phyloP scores from a whole-genome alignment of 495 filamentous ascomycete species.

The Aspergillus funiculosus region DNA sequence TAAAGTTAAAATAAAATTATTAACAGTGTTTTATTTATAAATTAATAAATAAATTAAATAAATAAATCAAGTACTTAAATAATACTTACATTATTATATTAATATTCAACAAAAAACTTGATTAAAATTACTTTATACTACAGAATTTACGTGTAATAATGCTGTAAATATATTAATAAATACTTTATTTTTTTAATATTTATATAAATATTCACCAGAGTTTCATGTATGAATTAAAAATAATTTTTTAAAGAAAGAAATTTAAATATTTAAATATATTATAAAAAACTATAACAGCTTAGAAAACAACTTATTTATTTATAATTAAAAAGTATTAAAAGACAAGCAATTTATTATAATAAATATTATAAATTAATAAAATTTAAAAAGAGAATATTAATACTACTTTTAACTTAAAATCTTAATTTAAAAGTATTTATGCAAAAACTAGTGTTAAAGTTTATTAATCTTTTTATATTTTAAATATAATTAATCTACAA shows the following conservation, averaged over 20 bases:
- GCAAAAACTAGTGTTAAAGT: background rate
- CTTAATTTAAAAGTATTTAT: background rate
- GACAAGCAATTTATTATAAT: too few relatives aligned
- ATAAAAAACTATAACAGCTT: too few relatives aligned
- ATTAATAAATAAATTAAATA: too few relatives aligned
- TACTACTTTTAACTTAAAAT: too few relatives aligned
- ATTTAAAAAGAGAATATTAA: too few relatives aligned
- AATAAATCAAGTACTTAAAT: background rate
- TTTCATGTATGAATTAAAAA: background rate
- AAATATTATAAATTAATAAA: too few relatives aligned
- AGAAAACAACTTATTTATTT: too few relatives aligned
- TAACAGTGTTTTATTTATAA: background rate
- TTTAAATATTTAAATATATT: too few relatives aligned
- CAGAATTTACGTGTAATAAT: background rate
- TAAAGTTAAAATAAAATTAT: background rate
- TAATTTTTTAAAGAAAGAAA: background rate
- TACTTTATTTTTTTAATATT: background rate
- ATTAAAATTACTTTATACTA: background rate
- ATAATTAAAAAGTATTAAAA: too few relatives aligned
- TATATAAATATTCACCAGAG: background rate
- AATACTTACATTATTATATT: background rate
- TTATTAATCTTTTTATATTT: background rate
- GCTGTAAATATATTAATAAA: background rate
- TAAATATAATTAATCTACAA: background rate
- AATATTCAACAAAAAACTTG: background rate